phyloP scores from a whole-genome alignment of 2,329 filamentous ascomycete species.

The Fusarium illudens region DNA sequence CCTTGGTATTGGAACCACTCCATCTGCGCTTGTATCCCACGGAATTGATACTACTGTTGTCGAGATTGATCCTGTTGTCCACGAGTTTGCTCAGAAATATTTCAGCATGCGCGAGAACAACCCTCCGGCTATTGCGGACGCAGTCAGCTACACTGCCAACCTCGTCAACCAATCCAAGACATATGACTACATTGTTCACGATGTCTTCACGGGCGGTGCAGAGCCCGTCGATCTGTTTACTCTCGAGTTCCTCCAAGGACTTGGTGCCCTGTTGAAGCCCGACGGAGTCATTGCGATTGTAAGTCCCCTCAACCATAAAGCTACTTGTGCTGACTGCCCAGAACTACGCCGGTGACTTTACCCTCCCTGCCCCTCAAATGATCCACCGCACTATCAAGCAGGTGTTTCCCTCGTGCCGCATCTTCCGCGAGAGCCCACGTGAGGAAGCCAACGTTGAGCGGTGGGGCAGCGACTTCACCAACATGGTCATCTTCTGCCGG shows the following conservation, averaged over 20 bases:
- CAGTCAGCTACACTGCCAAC: slow-evolving; percentile 71
- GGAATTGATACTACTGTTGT: slow-evolving; percentile 93
- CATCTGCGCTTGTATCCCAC: slow-evolving; percentile 84
- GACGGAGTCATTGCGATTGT: slow-evolving; percentile 89
- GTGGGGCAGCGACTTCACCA: slow-evolving; percentile 78
- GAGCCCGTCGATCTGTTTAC: slow-evolving; percentile 92
- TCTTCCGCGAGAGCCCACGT: slow-evolving; percentile 81
- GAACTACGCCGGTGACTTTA: slow-evolving; percentile 95
- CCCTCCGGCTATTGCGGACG: slow-evolving; percentile 82
- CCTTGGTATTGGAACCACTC: slow-evolving; percentile 90
- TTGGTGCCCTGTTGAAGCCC: slow-evolving; percentile 75
- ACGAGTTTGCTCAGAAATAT: slow-evolving; percentile 83
- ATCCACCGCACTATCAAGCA: slow-evolving; percentile 82
- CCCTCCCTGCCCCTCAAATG: slow-evolving; percentile 76
- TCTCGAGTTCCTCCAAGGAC: slow-evolving; percentile 77
- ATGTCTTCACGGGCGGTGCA: slow-evolving; percentile 96
- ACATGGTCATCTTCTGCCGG: slow-evolving; percentile 95
- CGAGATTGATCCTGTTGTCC: slow-evolving; percentile 90
- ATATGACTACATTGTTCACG: slow-evolving; percentile 95
- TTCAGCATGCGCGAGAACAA: slow-evolving; percentile 83
- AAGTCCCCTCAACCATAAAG: slow-evolving; percentile 47
- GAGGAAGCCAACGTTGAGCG: slow-evolving; percentile 57
- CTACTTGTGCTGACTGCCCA: slow-evolving; percentile 47
- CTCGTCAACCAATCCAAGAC: slow-evolving; percentile 55
- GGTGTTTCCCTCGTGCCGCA: slow-evolving; percentile 88